A percentile compares a stretch with the other conserved stretches of the same genome.
These are phyloP conservation scores for Drechslera avenae DNA, from an alignment of 2,329 filamentous ascomycete species.

Conservation along the genomic window DNA sequence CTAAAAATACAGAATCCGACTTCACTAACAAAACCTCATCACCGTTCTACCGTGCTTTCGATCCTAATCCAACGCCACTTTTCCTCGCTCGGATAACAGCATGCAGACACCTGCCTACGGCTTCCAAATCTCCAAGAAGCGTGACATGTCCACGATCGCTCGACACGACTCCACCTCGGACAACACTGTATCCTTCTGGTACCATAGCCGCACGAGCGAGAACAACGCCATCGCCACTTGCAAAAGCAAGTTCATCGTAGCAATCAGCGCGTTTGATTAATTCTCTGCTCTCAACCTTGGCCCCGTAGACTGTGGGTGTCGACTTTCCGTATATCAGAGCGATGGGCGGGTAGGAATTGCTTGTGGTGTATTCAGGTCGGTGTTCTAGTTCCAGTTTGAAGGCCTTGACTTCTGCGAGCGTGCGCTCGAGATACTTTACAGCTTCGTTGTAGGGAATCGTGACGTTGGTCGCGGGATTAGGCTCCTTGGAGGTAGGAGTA, in stretches of 20 bases:
- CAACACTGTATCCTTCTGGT: conserved; percentile 76
- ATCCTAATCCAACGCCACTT: conserved; percentile 73
- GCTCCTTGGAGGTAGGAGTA: conserved; percentile 26
- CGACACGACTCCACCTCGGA: conserved; percentile 73
- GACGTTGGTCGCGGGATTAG: conserved; percentile 47
- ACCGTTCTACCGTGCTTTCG: conserved; percentile 41
- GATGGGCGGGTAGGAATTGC: conserved; percentile 81
- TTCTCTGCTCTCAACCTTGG: conserved; percentile 73
- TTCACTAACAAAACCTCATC: conserved; percentile 49
- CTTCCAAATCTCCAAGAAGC: conserved; percentile 81
- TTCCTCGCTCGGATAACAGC: conserved; percentile 70
- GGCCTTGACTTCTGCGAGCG: conserved; percentile 69
- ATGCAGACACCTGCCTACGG: conserved; percentile 74
- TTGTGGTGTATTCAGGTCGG: conserved; percentile 60
- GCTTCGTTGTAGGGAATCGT: conserved; percentile 62
- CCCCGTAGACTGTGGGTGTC: conserved; percentile 82
- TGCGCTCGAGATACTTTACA: conserved; percentile 73
- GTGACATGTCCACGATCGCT: conserved; percentile 88
- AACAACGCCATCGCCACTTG: conserved; percentile 86
- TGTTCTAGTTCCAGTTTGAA: conserved; percentile 80
- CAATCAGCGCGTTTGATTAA: conserved; percentile 76
- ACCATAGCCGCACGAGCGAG: conserved; percentile 85
- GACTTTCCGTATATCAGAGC: conserved; percentile 86
- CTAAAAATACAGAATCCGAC: no score
- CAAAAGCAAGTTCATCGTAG: conserved; percentile 87